Evolutionary conservation across 1,284 basidiomycete species (phyloP), one percentile per base, ranked within the genome.

Genomic region (Marasmius sp.): DNA sequence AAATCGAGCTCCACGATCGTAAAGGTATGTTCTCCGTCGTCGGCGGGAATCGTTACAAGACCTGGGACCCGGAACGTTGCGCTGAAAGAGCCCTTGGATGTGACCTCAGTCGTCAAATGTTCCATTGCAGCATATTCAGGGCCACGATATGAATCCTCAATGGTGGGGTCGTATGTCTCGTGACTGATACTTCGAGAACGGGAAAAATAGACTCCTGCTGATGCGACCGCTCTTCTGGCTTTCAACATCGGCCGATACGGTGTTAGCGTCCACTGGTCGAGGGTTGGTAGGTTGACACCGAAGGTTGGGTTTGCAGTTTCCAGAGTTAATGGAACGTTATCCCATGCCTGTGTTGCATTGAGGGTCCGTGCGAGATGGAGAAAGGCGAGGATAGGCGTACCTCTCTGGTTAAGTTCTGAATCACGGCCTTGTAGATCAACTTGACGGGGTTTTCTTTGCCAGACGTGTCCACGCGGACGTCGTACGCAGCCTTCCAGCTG

Each of bases 31-130:
- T 69, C 63, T 5, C 62, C 65, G 12, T 66, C 68, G 61, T 76
- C 74, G 58, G 69, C 74, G 1, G 74, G 73, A 12, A 77, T 70
- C 9, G 57, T 73, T 56, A 74, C 74, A 20, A 72, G 60, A 1
- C 74, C 75, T 0, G 74, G 73, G 0, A 78, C 66, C 10, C 65
- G 54, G 60, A 75, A 77, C 5, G 72, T 74, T 7, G 76, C 74
- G 55, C 64, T 71, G 12, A 72, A 61, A 38, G 66, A 67, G 4
- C 72, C 72, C 57, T 68, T 71, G 2, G 68, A 64, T n/a, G 59
- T 64, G 10, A 64, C 61, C n/a, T 36, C 55, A 22, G 33, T 41
- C 22, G 52, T 54, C 12, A 57, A 39, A 60, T 64, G 49, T 1
- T 47, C 57, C 65, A 65, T 65, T 12, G 43, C 27, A 9, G 10